Evolutionary conservation across 441 rosid genomes (phyloP).

Genomic region (Populus tomentosa): DNA sequence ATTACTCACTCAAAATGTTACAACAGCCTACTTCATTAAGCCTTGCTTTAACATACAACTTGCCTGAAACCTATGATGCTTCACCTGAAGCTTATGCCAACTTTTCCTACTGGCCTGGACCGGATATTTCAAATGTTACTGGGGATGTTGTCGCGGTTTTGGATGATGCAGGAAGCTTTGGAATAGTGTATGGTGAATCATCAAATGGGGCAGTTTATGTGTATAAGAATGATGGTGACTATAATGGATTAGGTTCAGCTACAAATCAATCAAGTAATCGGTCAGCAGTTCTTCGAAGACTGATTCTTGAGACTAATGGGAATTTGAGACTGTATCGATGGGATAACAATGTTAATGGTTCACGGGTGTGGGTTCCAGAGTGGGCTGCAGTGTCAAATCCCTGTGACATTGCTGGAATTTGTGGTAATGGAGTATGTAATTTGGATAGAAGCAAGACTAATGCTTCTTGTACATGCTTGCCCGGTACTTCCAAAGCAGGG

Average conservation of each 20-base stretch:
- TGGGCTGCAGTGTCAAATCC: conserved; percentile 96
- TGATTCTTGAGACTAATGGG: conserved; percentile 73
- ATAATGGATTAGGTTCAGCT: conserved; percentile 35
- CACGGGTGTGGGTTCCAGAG: conserved; percentile 77
- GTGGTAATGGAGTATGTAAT: conserved; percentile 80
- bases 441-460: conserved; percentile 64
- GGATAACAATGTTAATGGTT: conserved; percentile 76
- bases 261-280: conserved; percentile 32
- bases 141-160: conserved; percentile 71
- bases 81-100: conserved; percentile 39
- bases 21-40: conserved; percentile 82
- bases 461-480: conserved; percentile 72
- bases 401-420: conserved; percentile 76
- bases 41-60: conserved; percentile 74
- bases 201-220: conserved; percentile 73
- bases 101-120: conserved; percentile 81
- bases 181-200: conserved; percentile 75
- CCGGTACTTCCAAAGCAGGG: conserved; percentile 49
- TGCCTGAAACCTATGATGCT: conserved; percentile 33
- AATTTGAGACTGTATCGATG: conserved; percentile 74
- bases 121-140: conserved; percentile 81
- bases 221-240: conserved; percentile 59
- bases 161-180: conserved; percentile 80
- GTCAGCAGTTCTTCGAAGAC: conserved; percentile 41
- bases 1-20: conserved; percentile 77